Base-by-base conservation (phyloP, 2,329 filamentous ascomycete genomes). In the Pseudogymnoascus sp. region DNA sequence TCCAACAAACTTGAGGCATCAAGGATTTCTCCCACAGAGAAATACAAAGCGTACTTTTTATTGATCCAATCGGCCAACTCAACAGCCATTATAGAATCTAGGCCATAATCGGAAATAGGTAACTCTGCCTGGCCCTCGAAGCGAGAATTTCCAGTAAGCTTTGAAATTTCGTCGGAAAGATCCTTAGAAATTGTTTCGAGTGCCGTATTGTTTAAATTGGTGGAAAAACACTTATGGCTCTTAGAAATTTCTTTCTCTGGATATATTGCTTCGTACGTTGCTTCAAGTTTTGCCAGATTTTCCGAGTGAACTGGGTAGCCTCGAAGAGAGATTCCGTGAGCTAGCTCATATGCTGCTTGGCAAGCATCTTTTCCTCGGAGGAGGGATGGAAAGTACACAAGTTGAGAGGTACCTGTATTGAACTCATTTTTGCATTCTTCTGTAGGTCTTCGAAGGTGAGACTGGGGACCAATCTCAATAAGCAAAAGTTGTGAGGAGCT, bases 391-490 rank as follows among this genome's bases (percentile, higher is more conserved):
- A 62, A 28, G 28, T 64, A 64, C 6, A 22, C 12, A 20, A 58
- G 59, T 20, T 62, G 59, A 41, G 60, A 58, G 30, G 7, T 4
- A 11, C 60, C 38, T 9, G 39, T 30, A 20, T 50, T 60, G 9
- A 22, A 14, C 9, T 58, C 60, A 9, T 50, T 14, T 22, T 66
- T 57, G 5, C 68, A 65, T 38, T 73, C 66, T 4, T 68, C 67
- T 7, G 73, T 65, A 2, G 75, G 74, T 0, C 71, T 72, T n/a
- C 65, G 65, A 0, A 77, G 65, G 1, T 71, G 70, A 5, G 71
- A 65, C 61, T 77, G 75, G 1, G 75, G 73, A 0, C 76, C 74
- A 4, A 75, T 60, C 58, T 75, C 74, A 2, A 74, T 7, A 1
- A 69, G 43, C 1, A 70, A 43, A 16, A 67, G 67, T 14, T n/a